Conservation (phyloP, 768 basidiomycete genomes). For the Crassisporium funariophilum region DNA sequence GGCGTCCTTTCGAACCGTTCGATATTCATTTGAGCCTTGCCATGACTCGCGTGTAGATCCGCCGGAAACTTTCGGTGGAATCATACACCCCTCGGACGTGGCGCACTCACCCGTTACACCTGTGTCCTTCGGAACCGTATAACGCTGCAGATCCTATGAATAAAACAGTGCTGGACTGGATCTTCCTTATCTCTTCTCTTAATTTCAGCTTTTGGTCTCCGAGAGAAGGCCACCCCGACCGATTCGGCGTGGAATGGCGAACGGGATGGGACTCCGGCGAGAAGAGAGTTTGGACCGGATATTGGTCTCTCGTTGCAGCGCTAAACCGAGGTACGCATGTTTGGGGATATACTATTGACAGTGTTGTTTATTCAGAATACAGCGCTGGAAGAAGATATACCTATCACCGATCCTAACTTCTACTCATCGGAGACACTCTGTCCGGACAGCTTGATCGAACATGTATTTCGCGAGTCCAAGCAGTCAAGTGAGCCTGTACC, state of each 20-base stretch:
- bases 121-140: slow-evolving; percentile 70
- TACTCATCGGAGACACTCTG: slow-evolving; percentile 73
- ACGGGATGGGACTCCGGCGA: slow-evolving; percentile 59
- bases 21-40: slow-evolving; percentile 1
- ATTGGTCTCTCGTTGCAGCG: slow-evolving; percentile 86
- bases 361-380: slow-evolving; percentile 1
- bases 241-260: slow-evolving; percentile 82
- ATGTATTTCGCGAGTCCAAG: slow-evolving; percentile 65
- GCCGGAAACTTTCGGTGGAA: slow-evolving; percentile 55
- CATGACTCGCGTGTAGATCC: slow-evolving; percentile 52
- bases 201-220: slow-evolving; percentile 94
- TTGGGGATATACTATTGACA: not conserved
- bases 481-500: slow-evolving; percentile 68
- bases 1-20: no score
- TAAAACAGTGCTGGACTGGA: slow-evolving; percentile 72
- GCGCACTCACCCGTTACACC: slow-evolving; percentile 76
- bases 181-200: slow-evolving; percentile 82
- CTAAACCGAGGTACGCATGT: slow-evolving; percentile 68
- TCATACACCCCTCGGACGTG: slow-evolving; percentile 81
- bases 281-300: slow-evolving; percentile 71
- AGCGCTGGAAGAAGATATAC: slow-evolving; percentile 79
- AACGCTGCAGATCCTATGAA: slow-evolving; percentile 53
- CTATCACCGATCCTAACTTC: slow-evolving; percentile 78
- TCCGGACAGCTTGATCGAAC: slow-evolving; percentile 67
- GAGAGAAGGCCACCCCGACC: slow-evolving; percentile 52